Percentiles rank a stretch among this genome's conserved stretches.
Conservation (phyloP, 305 asterid species). For the Salvia sclarea region DNA sequence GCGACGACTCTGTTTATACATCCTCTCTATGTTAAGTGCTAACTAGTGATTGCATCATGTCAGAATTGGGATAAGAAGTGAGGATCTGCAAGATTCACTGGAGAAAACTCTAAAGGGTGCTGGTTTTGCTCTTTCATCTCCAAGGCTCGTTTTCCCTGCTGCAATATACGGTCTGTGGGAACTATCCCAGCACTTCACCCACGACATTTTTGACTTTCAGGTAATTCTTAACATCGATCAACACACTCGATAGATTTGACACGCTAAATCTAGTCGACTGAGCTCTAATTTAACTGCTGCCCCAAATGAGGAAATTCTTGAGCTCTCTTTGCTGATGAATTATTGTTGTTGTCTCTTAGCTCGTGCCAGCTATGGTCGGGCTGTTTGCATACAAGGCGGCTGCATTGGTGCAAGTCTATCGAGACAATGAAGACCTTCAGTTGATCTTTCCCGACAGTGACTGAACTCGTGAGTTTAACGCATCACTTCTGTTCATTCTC, state of each 20-base stretch:
- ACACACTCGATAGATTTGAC: not conserved
- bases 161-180: conserved; percentile 92
- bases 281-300: not conserved
- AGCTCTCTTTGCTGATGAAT: not conserved
- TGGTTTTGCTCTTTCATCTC: conserved; percentile 87
- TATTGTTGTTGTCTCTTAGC: conserved; percentile 53
- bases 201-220: conserved; percentile 74
- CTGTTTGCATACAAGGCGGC: conserved; percentile 97
- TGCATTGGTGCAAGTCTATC: conserved; percentile 88
- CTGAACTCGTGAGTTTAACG: conserved; percentile 33
- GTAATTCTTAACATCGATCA: conserved; percentile 35
- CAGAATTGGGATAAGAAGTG: conserved; percentile 91
- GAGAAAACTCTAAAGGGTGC: conserved; percentile 72
- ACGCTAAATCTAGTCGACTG: not conserved
- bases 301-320: not conserved
- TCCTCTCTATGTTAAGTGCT: conserved; percentile 9
- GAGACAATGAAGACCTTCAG: conserved; percentile 90
- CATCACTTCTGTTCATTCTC: conserved; percentile 2
- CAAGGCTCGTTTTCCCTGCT: conserved; percentile 90
- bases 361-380: conserved; percentile 87
- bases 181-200: conserved; percentile 67
- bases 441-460: conserved; percentile 66
- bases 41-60: conserved; percentile 21
- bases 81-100: conserved; percentile 71
- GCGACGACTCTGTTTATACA: conserved; percentile 15